Evolutionary conservation across 192 early-diverging fungal species (phyloP).

Genomic region (Coemansia asiatica): DNA sequence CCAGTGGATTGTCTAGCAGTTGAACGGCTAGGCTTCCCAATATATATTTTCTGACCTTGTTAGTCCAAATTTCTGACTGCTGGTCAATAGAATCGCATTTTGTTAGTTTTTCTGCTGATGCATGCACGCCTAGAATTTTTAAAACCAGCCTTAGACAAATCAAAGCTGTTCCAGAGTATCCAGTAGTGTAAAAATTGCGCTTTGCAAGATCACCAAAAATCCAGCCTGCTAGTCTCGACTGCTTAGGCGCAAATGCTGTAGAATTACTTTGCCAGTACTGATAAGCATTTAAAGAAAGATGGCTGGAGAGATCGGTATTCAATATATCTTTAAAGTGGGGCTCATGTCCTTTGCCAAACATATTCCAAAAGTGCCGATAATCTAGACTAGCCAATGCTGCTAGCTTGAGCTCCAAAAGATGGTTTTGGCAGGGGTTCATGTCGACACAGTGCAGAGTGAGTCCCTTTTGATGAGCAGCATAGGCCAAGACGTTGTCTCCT

Average conservation of each 20-base stretch:
- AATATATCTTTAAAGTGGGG: conserved; percentile 63
- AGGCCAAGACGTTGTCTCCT: conserved; percentile 80
- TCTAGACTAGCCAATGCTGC: conserved; percentile 63
- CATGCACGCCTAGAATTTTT: conserved; percentile 58
- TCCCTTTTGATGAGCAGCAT: conserved; percentile 67
- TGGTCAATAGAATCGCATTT: conserved; percentile 57
- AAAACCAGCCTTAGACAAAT: conserved; percentile 64
- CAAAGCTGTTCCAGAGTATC: conserved; percentile 79
- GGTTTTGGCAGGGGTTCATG: conserved; percentile 92
- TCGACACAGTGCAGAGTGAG: conserved; percentile 77
- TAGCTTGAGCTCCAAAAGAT: conserved; percentile 83
- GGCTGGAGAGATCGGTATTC: conserved; percentile 67
- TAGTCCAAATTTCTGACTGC: conserved; percentile 66
- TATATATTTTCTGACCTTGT: conserved; percentile 65
- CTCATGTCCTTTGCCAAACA: conserved; percentile 74
- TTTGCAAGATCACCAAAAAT: conserved; percentile 49
- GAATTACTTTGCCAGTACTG: conserved; percentile 78
- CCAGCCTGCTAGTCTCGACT: neutral
- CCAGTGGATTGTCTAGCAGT: conserved; percentile 73
- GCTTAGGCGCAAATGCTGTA: conserved; percentile 9
- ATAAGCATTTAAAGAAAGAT: conserved; percentile 68
- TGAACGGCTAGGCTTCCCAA: conserved; percentile 62
- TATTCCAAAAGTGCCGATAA: conserved; percentile 70
- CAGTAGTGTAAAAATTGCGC: conserved; percentile 77
- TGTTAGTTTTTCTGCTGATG: conserved; percentile 60